Conservation (phyloP, 192 early-diverging fungal genomes). For the Rhizophagus sp. region DNA sequence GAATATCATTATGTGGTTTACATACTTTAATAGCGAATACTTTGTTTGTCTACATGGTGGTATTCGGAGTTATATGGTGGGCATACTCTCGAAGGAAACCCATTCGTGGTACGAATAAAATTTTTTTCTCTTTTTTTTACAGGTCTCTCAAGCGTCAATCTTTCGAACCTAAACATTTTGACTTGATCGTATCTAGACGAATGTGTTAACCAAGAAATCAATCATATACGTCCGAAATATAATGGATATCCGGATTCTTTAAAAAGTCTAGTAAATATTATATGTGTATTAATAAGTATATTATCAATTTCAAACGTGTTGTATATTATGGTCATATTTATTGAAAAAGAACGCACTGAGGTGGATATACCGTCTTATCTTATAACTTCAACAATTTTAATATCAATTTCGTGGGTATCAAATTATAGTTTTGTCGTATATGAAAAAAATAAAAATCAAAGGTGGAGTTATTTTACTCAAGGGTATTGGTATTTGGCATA, state of each 20-base stretch:
- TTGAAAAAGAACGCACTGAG: constrained; percentile 1
- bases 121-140: not conserved
- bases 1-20: constrained; percentile 16
- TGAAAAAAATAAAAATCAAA: constrained; percentile 1
- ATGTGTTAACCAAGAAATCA: not conserved
- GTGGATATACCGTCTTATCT: constrained; percentile 2
- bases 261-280: constrained; percentile 1
- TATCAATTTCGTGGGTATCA: not conserved
- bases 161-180: not conserved
- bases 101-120: constrained; percentile 4
- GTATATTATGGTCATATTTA: constrained; percentile 15
- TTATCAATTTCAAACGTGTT: not conserved
- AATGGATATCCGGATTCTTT: constrained; percentile 10
- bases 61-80: constrained; percentile 12
- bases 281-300: not conserved
- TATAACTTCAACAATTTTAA: not conserved
- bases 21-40: not conserved
- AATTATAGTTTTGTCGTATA: not conserved
- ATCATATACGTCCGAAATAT: not conserved
- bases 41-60: not conserved
- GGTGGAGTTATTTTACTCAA: constrained; percentile 20
- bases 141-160: not conserved
- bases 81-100: not conserved
- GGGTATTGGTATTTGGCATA: constrained; percentile 30
- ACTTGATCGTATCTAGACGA: not conserved